A percentile compares a stretch with the other conserved stretches of the same genome.
These are phyloP conservation scores for Tylopilus balloui DNA, from an alignment of 768 basidiomycete species.

Conservation along the genomic window DNA sequence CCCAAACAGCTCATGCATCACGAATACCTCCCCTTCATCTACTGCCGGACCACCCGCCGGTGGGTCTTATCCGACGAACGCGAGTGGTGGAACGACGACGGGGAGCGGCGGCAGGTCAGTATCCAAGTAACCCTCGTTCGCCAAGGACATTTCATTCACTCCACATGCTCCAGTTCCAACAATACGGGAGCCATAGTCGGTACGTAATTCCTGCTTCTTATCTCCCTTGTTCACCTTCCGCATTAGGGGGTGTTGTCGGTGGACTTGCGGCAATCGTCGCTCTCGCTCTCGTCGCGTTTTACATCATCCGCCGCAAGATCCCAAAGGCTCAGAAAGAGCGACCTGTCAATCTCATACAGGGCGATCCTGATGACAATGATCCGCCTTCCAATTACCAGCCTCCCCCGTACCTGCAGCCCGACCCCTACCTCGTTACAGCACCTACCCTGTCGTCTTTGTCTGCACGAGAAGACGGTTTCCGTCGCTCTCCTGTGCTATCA, in stretches of 20 bases:
- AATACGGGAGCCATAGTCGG: constrained; percentile 52
- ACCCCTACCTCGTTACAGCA: constrained; percentile 70
- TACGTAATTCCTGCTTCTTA: constrained; percentile 13
- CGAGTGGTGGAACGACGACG: constrained; percentile 33
- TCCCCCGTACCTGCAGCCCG: constrained; percentile 69
- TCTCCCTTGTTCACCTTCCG: constrained; percentile 6
- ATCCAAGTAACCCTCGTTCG: neutral
- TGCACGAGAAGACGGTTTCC: constrained; percentile 27
- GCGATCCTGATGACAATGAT: constrained; percentile 49
- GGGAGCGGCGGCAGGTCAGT: constrained; percentile 27
- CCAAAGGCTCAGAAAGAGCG: constrained; percentile 46
- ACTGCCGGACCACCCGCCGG: constrained; percentile 76
- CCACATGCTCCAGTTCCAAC: constrained; percentile 20
- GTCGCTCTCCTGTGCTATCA: constrained; percentile 14
- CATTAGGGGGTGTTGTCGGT: constrained; percentile 50
- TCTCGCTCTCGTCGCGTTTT: constrained; percentile 39
- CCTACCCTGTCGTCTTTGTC: constrained; percentile 46
- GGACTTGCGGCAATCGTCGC: constrained; percentile 50
- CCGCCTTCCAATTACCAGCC: constrained; percentile 42
- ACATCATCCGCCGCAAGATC: constrained; percentile 48
- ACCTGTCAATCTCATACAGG: constrained; percentile 63
- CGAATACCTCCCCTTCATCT: constrained; percentile 61
- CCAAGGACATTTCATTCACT: neutral
- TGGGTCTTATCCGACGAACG: constrained; percentile 60
- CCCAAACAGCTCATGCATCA: constrained; percentile 53